These are phyloP conservation scores for Penicillium antarcticum DNA, from an alignment of 495 filamentous ascomycete genomes.

Conservation along the genomic window DNA sequence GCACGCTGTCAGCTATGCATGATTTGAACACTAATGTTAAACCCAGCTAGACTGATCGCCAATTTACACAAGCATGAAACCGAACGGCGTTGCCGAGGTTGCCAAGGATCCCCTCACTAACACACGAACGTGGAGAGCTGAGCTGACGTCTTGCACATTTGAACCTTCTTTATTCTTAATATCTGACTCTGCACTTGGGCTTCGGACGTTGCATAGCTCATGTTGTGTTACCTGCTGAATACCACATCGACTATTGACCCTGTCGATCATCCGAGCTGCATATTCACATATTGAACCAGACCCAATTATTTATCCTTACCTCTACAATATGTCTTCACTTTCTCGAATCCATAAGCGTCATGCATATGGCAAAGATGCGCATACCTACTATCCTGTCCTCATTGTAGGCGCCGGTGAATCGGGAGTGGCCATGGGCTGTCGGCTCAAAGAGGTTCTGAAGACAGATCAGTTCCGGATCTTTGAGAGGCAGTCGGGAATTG, in stretches of 20 bases:
- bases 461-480: conserved; percentile 65
- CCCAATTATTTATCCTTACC: too few relatives aligned
- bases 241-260: neutral
- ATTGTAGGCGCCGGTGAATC: conserved; percentile 63
- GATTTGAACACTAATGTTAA: too few relatives aligned
- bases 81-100: conserved; percentile 9
- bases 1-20: too few relatives aligned
- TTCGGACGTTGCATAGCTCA: neutral
- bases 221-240: neutral
- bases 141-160: too few relatives aligned
- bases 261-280: too few relatives aligned
- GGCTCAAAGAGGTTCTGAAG: conserved; percentile 54
- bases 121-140: too few relatives aligned
- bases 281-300: too few relatives aligned
- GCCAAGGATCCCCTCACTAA: conserved; percentile 7
- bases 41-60: neutral
- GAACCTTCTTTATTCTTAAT: neutral
- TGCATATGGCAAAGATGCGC: conserved; percentile 46
- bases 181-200: too few relatives aligned
- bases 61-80: neutral
- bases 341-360: conserved; percentile 43
- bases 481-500: conserved; percentile 57
- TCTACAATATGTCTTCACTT: conserved; percentile 7
- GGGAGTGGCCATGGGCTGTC: conserved; percentile 63
- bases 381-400: conserved; percentile 53